Evolutionary conservation across 2,329 filamentous ascomycete genomes (phyloP).

Genomic region (Colletotrichum gloeosporioides): DNA sequence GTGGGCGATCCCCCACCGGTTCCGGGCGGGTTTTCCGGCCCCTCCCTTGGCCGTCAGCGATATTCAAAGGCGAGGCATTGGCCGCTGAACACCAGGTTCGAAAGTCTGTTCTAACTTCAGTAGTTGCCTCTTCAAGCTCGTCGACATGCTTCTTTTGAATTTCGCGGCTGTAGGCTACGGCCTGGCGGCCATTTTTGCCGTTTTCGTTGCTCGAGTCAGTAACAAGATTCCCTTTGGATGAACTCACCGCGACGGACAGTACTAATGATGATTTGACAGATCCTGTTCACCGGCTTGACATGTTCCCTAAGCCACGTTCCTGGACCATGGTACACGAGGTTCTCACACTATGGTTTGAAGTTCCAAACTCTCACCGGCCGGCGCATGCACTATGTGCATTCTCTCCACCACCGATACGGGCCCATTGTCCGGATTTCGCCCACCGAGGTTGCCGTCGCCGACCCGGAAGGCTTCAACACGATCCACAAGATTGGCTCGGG

Average conservation of each 20-base stretch:
- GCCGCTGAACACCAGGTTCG: background rate
- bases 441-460: conserved; percentile 26
- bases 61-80: background rate
- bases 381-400: conserved; percentile 55
- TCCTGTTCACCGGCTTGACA: conserved; percentile 6
- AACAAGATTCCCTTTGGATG: background rate
- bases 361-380: conserved; percentile 31
- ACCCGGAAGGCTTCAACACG: conserved; percentile 27
- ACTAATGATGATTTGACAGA: background rate
- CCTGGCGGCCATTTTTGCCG: background rate
- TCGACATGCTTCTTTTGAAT: background rate
- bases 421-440: conserved; percentile 30
- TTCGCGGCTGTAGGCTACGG: background rate
- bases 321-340: background rate
- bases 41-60: background rate
- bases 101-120: background rate
- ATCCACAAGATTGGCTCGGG: conserved; percentile 36
- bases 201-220: background rate
- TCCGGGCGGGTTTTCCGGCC: background rate
- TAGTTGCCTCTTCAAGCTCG: background rate
- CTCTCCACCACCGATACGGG: conserved; percentile 55
- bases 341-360: background rate
- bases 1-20: background rate
- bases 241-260: background rate
- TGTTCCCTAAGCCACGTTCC: background rate